Percentiles rank a stretch among this genome's conserved stretches.
These are phyloP conservation scores for Colletotrichum acutatum DNA, from an alignment of 2,329 filamentous ascomycete genomes.

Conservation along the genomic window DNA sequence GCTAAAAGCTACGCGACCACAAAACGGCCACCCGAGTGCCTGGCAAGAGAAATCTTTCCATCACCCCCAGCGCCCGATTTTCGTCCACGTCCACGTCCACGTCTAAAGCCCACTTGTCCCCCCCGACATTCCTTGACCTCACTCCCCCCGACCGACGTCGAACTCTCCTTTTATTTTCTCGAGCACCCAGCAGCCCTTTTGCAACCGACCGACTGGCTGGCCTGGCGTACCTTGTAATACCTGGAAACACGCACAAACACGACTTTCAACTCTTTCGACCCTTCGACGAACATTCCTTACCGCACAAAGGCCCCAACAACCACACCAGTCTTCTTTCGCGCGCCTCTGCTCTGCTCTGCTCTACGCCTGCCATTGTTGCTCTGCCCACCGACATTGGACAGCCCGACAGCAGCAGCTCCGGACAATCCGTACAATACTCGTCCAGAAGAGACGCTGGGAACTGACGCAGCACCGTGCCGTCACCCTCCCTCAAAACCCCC, in stretches of 20 bases:
- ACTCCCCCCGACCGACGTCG: conserved; percentile 32
- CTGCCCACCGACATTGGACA: conserved; percentile 19
- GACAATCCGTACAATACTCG: conserved; percentile 9
- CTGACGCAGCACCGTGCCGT: conserved; percentile 12
- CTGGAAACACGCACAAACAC: conserved; percentile 26
- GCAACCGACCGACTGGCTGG: conserved; percentile 28
- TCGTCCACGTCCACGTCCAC: conserved; percentile 13
- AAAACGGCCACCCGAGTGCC: conserved; percentile 32
- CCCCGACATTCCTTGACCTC: conserved; percentile 39
- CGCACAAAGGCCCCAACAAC: neutral
- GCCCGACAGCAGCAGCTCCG: neutral
- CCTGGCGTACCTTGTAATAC: conserved; percentile 37
- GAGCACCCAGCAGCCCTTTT: conserved; percentile 23
- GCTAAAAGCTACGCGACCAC: conserved; percentile 32
- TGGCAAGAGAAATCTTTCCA: conserved; percentile 34
- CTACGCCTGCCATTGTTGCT: conserved; percentile 7
- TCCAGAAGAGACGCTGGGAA: conserved; percentile 4
- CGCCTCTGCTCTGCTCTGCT: conserved; percentile 14
- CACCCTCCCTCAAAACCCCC: neutral
- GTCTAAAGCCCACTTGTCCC: conserved; percentile 32
- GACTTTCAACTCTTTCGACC: conserved; percentile 20
- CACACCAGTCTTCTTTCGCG: conserved; percentile 18
- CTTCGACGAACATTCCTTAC: conserved; percentile 35
- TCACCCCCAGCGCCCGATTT: conserved; percentile 21
- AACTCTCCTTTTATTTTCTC: conserved; percentile 35